These are phyloP conservation scores for Rhododendron kiyosumense DNA, from an alignment of 148 eudicot species.

Conservation along the genomic window DNA sequence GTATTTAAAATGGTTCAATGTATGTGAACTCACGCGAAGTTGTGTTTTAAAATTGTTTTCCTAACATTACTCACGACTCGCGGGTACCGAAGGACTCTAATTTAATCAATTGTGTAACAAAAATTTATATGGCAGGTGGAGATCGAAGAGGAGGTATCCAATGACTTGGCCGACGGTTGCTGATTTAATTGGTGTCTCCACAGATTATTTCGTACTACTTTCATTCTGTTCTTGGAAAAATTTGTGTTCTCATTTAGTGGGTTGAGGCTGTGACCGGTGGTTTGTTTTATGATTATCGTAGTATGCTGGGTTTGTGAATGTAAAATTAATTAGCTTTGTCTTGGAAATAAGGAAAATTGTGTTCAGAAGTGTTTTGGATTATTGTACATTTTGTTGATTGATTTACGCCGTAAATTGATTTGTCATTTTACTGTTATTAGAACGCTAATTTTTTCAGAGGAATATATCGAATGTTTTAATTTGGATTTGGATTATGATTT, in stretches of 20 bases:
- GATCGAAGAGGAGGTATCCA: neutral
- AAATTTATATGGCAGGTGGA: neutral
- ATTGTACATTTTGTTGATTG: neutral
- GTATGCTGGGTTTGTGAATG: neutral
- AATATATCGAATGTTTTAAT: neutral
- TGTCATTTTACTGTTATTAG: neutral
- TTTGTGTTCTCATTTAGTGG: neutral
- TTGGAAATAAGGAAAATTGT: neutral
- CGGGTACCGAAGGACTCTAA: too few species aligned
- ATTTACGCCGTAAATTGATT: neutral
- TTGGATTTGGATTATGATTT: too few species aligned
- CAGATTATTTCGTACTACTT: neutral
- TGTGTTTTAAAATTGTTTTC: neutral
- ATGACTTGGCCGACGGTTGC: neutral
- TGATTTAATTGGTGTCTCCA: neutral
- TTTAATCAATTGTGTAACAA: too few species aligned
- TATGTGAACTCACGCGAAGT: too few species aligned
- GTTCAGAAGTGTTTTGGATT: neutral
- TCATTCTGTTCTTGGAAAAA: neutral
- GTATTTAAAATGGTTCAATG: too few species aligned
- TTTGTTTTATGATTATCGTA: neutral
- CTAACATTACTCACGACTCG: neutral
- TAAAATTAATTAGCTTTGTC: neutral
- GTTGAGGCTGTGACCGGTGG: neutral
- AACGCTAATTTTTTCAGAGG: too few species aligned